Base-by-base conservation (phyloP, 352 stramenopile species). In the Globisporangium apiculatum region DNA sequence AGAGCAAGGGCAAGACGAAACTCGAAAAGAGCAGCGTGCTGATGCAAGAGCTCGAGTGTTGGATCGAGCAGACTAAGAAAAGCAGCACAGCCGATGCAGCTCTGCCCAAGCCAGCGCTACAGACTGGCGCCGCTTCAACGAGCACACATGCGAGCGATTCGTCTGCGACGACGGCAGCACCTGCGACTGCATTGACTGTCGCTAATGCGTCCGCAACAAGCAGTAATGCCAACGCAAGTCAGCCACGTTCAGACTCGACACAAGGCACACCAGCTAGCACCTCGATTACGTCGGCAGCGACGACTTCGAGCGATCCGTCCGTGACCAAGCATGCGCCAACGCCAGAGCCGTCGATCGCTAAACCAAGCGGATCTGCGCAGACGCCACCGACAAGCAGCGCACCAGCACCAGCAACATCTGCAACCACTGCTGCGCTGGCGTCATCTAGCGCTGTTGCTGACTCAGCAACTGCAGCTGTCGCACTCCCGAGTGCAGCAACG, bases 31-130 rank as follows among this genome's bases (percentile, higher is more conserved):
- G 56, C 5, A 59, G 66, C 7, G 65, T 69, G 12, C 18, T 71
- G 11, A 51, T 69, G 41, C 61, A 70, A 42, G 58, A 73, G 41
- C 61, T 79, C 10, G 54, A 51, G 8, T 41, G 46, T 9, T 72
- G 65, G 62, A 67, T 72, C 7, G 48, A 64, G 31, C 8, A 58
- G 12, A 36, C 31, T 0, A 64, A 59, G 48, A 46, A 38, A 12
- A 6, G 35, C 41, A 14, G 17, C 7, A 43, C 40, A 43, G 40
- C 40, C 7, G 40, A 8, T 14, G 10, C 50, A 46, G 5, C n/a
- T 40, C 38, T 37, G 18, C 3, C 7, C 31, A 31, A 31, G 1
- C 24, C 1, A 31, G 24, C 24, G 24, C 24, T 31, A 31, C 24
- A 31, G 24, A 31, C 24, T 31, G 2, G 24, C 24, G 24, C 24